Evolutionary conservation across 768 basidiomycete species (phyloP), one percentile per base, ranked within the genome.

Genomic region (Cystobasidium tubakii): DNA sequence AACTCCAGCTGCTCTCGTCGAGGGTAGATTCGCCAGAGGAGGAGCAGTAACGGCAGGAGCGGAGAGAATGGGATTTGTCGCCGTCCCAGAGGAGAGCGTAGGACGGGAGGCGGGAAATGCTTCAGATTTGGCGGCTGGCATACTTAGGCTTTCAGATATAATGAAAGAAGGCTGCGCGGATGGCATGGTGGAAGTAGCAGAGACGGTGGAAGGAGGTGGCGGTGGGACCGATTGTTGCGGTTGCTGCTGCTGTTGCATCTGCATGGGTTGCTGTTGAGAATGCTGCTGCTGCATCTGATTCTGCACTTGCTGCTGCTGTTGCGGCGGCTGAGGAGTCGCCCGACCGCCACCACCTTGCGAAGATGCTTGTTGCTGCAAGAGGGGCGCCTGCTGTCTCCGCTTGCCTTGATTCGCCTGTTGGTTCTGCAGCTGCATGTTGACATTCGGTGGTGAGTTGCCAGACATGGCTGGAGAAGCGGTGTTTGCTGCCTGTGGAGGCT

Each of bases 81-180:
- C 77, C 33, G 78, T 12, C 1, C 79, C 79, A 10, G 70, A 69
- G 1, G 69, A 71, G 42, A 79, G 67, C 19, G 79, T 79, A 25
- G 79, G 79, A 10, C 79, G 55, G 1, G 76, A 46, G 4, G 75
- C 21, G 0, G 71, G 76, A 65, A 75, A 76, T n/a, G 73, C n/a
- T 36, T 77, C 75, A 31, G 78, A 23, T 7, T 29, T 25, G 31
- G 74, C 42, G 3, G 67, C 25, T 4, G 70, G 55, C 33, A 79
- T 53, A 29, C 15, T 62, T 7, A 77, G 70, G 1, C 60, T 53
- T 2, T 36, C 34, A 17, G 77, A 62, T 36, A 78, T 78, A 13
- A n/a, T 60, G 43, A 66, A 70, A 36, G 15, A 63, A 44, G 46
- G 42, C 29, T 21, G 73, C 4, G 66, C 46, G 6, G 64, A 34